Conservation (phyloP, 1,284 basidiomycete genomes). For the Cutaneotrichosporon mucoides region DNA sequence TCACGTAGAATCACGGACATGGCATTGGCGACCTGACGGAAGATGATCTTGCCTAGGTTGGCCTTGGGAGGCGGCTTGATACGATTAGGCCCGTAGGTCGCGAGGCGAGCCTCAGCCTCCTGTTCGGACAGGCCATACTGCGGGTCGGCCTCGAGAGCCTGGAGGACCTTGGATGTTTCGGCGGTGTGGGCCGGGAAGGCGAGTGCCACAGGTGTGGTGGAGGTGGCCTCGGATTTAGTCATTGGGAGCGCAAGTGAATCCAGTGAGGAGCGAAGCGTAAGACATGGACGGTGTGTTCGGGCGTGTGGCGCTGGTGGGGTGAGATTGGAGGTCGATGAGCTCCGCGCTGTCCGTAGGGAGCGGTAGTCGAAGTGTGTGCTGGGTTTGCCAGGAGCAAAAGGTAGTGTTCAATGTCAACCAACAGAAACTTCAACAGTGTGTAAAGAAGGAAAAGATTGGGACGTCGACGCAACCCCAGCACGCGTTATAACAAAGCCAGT, state of each 20-base stretch:
- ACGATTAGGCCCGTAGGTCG: constrained; percentile 47
- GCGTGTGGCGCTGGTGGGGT: no score
- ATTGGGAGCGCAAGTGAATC: constrained; percentile 1
- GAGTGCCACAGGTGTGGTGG: neutral
- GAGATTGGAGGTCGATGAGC: no score
- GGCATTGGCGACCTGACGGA: constrained; percentile 48
- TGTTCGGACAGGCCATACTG: constrained; percentile 31
- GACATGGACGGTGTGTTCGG: neutral
- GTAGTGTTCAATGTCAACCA: no score
- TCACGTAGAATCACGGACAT: constrained; percentile 47
- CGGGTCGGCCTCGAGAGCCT: constrained; percentile 33
- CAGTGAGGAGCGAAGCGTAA: neutral
- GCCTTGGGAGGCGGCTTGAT: constrained; percentile 46
- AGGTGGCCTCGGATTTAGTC: neutral
- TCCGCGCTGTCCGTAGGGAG: no score
- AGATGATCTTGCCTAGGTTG: constrained; percentile 34
- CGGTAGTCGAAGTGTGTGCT: no score
- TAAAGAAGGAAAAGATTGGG: no score
- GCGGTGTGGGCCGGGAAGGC: constrained; percentile 33
- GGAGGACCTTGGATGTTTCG: constrained; percentile 33
- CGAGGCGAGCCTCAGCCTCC: constrained; percentile 30
- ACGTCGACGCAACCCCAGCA: no score
- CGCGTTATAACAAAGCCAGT: no score
- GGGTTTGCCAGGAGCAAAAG: no score
- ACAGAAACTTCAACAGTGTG: no score